phyloP scores from a whole-genome alignment of 345 rosid species.

The Arabis hirsuta region DNA sequence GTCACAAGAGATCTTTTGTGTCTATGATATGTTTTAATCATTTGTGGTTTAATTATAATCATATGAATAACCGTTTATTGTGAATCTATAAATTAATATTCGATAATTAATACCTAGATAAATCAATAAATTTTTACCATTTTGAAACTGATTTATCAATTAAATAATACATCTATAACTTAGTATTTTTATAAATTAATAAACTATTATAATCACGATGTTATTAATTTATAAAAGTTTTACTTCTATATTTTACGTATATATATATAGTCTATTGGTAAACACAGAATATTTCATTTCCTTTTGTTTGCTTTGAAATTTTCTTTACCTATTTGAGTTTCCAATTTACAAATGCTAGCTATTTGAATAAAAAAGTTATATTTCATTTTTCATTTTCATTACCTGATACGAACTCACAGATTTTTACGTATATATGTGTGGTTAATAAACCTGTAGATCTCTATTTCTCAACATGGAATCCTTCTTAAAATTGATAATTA shows the following conservation, averaged over 20 bases:
- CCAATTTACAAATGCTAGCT: neutral
- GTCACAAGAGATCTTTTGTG: neutral
- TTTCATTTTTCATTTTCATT: neutral
- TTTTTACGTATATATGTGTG: neutral
- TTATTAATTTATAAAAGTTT: no score
- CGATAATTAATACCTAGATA: no score
- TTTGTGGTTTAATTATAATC: neutral
- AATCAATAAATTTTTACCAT: no score
- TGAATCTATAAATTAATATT: neutral
- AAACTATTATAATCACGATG: no score
- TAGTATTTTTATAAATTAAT: no score
- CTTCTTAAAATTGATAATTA: neutral
- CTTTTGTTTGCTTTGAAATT: neutral
- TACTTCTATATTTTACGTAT: no score
- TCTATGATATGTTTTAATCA: neutral
- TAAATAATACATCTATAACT: no score
- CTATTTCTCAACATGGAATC: neutral
- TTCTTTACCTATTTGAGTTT: no score
- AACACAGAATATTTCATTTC: constrained; percentile 6
- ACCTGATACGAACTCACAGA: neutral
- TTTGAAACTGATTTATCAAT: no score
- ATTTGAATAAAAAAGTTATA: neutral
- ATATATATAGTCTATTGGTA: neutral
- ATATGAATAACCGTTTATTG: neutral
- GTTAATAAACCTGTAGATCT: neutral